Evolutionary conservation across 331 rosid species (phyloP).

Genomic region (Quercus lobata): DNA sequence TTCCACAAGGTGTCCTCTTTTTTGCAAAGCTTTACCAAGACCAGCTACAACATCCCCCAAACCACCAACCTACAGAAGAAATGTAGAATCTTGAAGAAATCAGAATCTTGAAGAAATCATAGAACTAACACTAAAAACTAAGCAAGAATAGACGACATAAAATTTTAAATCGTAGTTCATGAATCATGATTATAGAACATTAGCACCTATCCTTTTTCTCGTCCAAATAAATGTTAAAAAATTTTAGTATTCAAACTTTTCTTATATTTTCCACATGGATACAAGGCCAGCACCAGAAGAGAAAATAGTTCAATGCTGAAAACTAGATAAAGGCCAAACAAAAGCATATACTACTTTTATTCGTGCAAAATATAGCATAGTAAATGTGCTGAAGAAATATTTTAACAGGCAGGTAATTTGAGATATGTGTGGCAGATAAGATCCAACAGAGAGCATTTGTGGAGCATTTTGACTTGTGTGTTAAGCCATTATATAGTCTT

Average conservation of each 20-base stretch:
- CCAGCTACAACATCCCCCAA: slow-evolving; percentile 92
- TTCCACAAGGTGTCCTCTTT: slow-evolving; percentile 94
- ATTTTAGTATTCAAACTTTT: too few relatives aligned
- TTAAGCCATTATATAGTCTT: background rate
- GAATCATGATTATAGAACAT: too few relatives aligned
- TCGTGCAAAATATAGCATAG: too few relatives aligned
- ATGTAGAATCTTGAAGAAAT: background rate
- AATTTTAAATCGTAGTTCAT: background rate
- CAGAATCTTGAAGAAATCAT: background rate
- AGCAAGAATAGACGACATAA: background rate
- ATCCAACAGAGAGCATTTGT: background rate
- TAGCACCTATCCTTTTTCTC: too few relatives aligned
- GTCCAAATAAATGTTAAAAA: too few relatives aligned
- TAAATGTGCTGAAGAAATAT: too few relatives aligned
- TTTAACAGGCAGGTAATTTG: background rate
- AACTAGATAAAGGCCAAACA: too few relatives aligned
- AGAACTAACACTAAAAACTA: background rate
- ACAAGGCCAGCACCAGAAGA: too few relatives aligned
- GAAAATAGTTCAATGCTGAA: too few relatives aligned
- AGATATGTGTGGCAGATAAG: background rate
- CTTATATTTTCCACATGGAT: too few relatives aligned
- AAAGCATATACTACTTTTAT: too few relatives aligned
- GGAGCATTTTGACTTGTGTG: background rate
- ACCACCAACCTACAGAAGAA: slow-evolving; percentile 79
- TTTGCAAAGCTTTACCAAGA: slow-evolving; percentile 88